These are phyloP conservation scores for Panaeolus cyanescens DNA, from an alignment of 768 basidiomycete genomes.

Conservation along the genomic window DNA sequence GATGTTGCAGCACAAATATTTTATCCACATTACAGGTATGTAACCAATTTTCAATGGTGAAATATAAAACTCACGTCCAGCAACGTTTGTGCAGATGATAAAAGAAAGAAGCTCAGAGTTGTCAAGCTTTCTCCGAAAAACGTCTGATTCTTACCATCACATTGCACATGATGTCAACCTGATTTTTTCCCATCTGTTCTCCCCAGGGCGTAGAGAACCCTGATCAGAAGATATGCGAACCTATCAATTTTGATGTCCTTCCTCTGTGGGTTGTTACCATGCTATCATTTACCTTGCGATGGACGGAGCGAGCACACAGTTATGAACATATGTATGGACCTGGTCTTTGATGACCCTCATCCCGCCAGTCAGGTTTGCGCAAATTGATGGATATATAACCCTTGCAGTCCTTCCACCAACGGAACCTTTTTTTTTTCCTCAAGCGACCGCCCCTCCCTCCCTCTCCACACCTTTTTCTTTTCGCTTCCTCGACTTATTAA, in stretches of 20 bases:
- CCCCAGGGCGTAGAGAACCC: not conserved
- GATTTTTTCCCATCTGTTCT: not conserved
- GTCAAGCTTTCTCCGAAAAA: not conserved
- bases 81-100: not conserved
- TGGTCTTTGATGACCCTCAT: not conserved
- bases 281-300: not conserved
- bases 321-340: not conserved
- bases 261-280: not conserved
- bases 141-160: not conserved
- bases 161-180: not conserved
- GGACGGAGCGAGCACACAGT: no score
- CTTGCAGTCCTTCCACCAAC: not conserved
- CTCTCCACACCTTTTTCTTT: not conserved
- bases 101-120: not conserved
- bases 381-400: conserved; percentile 1
- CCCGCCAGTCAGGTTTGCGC: not conserved
- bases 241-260: not conserved
- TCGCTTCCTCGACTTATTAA: not conserved
- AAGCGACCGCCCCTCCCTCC: not conserved
- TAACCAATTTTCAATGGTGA: no score
- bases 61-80: no score
- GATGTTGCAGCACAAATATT: no score
- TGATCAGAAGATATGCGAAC: not conserved
- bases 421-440: not conserved
- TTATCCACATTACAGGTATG: no score